Evolutionary conservation across 495 filamentous ascomycete species (phyloP), one percentile per base, ranked within the genome.

Genomic region (Haplographium delicatum): DNA sequence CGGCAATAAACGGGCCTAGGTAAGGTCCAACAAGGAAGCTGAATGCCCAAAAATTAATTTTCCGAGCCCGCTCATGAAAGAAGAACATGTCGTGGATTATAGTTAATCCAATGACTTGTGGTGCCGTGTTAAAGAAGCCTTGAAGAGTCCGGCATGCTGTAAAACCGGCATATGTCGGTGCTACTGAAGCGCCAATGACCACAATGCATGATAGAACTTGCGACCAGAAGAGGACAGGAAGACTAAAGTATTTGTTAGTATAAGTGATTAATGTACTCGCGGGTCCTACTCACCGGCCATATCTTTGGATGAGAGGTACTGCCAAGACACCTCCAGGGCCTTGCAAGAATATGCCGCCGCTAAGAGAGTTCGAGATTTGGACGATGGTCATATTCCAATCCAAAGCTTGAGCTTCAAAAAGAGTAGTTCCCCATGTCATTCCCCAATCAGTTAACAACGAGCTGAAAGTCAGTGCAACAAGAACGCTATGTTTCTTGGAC

Each of bases 71-170:
- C 39, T 43, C 13, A 19, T 41, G 33, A 16, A 35, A 35, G 13
- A 35, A 35, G 33, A 35, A 35, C 33, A 35, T 35, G 33, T 35
- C 33, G 18, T 35, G 33, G 13, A 35, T 41, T 0, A 41, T 41
- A 1, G 38, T 41, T 9, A 41, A 20, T 5, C 15, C 15, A 20
- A 41, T 41, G 33, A 35, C 33, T 35, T 35, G 33, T 4, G 33
- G 33, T 30, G 47, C 47, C 13, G 47, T 50, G 26, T 50, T 50
- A 38, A 50, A 50, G 26, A 50, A 50, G n/a, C 47, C 47, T 31
- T 50, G 47, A 26, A 50, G 47, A 31, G 47, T 50, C 6, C 47
- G 47, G 25, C 47, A 50, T 42, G 47, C 47, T 31, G 47, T 50
- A 38, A 50, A 50, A 2, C 47, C 47, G 11, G 47, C 37, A 27